Base-by-base conservation (phyloP, 2,329 filamentous ascomycete genomes). In the Cytospora chrysosperma region DNA sequence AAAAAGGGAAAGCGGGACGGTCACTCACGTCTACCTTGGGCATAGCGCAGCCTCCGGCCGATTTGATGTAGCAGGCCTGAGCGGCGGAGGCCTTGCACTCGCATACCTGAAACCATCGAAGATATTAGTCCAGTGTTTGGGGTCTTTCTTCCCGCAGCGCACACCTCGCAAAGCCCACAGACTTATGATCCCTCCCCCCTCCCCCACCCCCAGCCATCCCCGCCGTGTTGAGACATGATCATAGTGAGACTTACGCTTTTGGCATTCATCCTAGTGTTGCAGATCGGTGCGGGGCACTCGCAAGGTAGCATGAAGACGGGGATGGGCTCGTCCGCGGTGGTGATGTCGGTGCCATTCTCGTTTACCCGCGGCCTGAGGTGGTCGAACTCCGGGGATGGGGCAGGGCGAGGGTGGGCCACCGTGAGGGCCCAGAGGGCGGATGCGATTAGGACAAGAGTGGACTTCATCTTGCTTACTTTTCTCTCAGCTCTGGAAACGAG, bases 61-160 rank as follows among this genome's bases (percentile, higher is more conserved):
- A 68, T 19, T 63, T 50, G n/a, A 66, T 28, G 56, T 65, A 69
- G 61, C 68, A 68, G 10, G 66, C 69, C 10, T 67, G 58, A 13
- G 37, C 26, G 24, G 65, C 66, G 12, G 67, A 56, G 9, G 61
- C 66, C 59, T 67, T 60, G 61, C 69, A 70, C 40, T 67, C 52
- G 49, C 69, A 69, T 43, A 70, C 37, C 68, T 70, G 57, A 26
- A 28, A 34, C 30, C 21, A n/a, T 21, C 32, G 12, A n/a, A n/a
- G 37, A 30, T 15, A 13, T 21, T 30, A 47, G n/a, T 40, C 6
- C 3, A 32, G 30, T 10, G 8, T 7, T 10, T 4, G 28, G 5
- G 5, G 30, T 32, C 30, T 7, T 32, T 10, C 9, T 30, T n/a
- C n/a, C n/a, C n/a, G n/a, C n/a, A n/a, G n/a, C n/a, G n/a, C n/a